These are phyloP conservation scores for Umbelopsis ramanniana DNA, from an alignment of 192 early-diverging fungal genomes.

Conservation along the genomic window DNA sequence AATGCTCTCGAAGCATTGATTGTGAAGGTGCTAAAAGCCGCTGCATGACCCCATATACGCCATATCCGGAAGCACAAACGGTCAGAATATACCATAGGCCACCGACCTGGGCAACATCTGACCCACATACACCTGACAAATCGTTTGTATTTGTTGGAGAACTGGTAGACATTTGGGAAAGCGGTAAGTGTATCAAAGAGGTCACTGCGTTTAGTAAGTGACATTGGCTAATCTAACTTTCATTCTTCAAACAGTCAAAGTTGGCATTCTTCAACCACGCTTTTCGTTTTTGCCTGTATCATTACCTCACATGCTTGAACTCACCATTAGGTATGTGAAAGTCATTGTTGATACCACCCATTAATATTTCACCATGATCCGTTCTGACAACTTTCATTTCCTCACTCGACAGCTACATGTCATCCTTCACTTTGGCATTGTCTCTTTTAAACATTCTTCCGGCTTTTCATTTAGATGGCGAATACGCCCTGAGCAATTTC, in stretches of 20 bases:
- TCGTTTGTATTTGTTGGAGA: constrained; percentile 68
- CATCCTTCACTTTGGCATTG: constrained; percentile 71
- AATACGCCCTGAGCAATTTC: constrained; percentile 56
- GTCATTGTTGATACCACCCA: not conserved
- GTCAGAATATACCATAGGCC: constrained; percentile 58
- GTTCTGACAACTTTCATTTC: not conserved
- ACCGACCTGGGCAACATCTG: constrained; percentile 37
- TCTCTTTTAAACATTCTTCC: constrained; percentile 77
- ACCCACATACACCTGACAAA: constrained; percentile 35
- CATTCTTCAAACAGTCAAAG: constrained; percentile 52
- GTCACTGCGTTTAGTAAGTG: not conserved
- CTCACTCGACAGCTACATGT: constrained; percentile 53
- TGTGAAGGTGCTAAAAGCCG: constrained; percentile 28
- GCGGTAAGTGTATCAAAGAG: constrained; percentile 42
- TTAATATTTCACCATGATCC: not conserved
- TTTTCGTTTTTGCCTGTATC: constrained; percentile 58
- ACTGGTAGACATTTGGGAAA: constrained; percentile 73
- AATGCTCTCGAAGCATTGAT: constrained; percentile 45
- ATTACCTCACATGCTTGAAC: constrained; percentile 61
- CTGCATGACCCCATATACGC: constrained; percentile 66
- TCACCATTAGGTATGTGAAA: constrained; percentile 51
- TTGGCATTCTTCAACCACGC: constrained; percentile 60
- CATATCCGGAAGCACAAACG: constrained; percentile 46
- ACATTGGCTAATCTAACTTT: not conserved
- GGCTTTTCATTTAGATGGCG: constrained; percentile 71